Conservation (phyloP, 1,284 basidiomycete species). For the Boletus smithii region DNA sequence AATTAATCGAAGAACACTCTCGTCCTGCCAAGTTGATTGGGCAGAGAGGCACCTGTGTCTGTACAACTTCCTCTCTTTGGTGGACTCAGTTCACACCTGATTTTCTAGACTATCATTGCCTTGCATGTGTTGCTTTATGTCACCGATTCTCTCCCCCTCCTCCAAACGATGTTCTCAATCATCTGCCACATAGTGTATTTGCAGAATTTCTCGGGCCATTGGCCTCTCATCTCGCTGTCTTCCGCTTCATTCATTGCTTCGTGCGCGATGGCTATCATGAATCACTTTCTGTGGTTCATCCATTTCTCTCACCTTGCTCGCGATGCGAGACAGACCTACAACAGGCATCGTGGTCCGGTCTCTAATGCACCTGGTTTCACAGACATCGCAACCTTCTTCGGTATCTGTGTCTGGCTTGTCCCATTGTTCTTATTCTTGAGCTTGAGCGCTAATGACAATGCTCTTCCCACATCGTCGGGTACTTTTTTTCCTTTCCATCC, state of each 20-base stretch:
- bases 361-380: slow-evolving; percentile 63
- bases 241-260: slow-evolving; percentile 81
- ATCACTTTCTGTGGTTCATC: slow-evolving; percentile 95
- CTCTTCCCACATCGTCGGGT: slow-evolving; percentile 66
- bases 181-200: slow-evolving; percentile 84
- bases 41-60: slow-evolving; percentile 80
- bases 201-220: slow-evolving; percentile 82
- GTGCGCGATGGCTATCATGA: slow-evolving; percentile 76
- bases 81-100: slow-evolving; percentile 5
- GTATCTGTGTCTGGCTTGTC: slow-evolving; percentile 87
- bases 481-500: slow-evolving; percentile 11
- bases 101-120: slow-evolving; percentile 64
- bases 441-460: slow-evolving; percentile 92
- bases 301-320: slow-evolving; percentile 76
- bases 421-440: slow-evolving; percentile 91
- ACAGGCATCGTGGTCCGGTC: slow-evolving; percentile 42
- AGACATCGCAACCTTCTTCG: slow-evolving; percentile 92
- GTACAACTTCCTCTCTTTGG: slow-evolving; percentile 32
- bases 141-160: slow-evolving; percentile 75
- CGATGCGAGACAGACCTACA: slow-evolving; percentile 40
- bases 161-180: slow-evolving; percentile 75
- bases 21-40: slow-evolving; percentile 76
- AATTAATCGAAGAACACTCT: slow-evolving; percentile 92
- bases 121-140: slow-evolving; percentile 78
- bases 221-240: slow-evolving; percentile 88